Percentiles rank a stretch among this genome's conserved stretches.
These are phyloP conservation scores for Bipolaris sorokiniana DNA, from an alignment of 2,329 filamentous ascomycete species.

Conservation along the genomic window DNA sequence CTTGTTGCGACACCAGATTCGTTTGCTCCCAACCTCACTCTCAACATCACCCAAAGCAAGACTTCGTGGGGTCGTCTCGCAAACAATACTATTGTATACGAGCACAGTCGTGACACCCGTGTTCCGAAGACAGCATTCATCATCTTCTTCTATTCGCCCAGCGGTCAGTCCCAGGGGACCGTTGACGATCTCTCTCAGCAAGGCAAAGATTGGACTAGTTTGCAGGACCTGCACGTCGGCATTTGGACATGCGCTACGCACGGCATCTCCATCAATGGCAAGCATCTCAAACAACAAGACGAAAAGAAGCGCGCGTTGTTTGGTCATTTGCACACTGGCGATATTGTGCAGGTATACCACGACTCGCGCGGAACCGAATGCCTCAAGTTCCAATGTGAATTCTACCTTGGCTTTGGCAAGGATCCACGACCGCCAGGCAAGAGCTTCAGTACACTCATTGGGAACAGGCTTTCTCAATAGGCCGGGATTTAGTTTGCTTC, in stretches of 20 bases:
- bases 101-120: slow-evolving; percentile 66
- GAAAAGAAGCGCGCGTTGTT: slow-evolving; percentile 61
- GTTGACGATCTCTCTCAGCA: slow-evolving; percentile 50
- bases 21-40: slow-evolving; percentile 66
- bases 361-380: slow-evolving; percentile 43
- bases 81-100: slow-evolving; percentile 72
- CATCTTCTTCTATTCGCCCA: slow-evolving; percentile 66
- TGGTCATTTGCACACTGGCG: slow-evolving; percentile 75
- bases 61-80: slow-evolving; percentile 78
- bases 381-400: slow-evolving; percentile 53
- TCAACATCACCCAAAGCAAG: slow-evolving; percentile 67
- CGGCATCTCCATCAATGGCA: slow-evolving; percentile 78
- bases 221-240: slow-evolving; percentile 67
- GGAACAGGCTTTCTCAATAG: slow-evolving; percentile 20
- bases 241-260: slow-evolving; percentile 79
- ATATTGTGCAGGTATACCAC: slow-evolving; percentile 75
- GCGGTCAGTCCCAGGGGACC: slow-evolving; percentile 70
- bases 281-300: slow-evolving; percentile 64
- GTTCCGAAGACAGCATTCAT: slow-evolving; percentile 85
- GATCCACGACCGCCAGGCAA: slow-evolving; percentile 34
- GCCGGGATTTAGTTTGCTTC: not conserved
- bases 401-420: slow-evolving; percentile 50
- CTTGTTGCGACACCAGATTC: slow-evolving; percentile 72
- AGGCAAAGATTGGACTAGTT: slow-evolving; percentile 60
- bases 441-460: slow-evolving; percentile 32